Evolutionary conservation across 805 yeast species (phyloP).

Genomic region (Suhomyces sp.): DNA sequence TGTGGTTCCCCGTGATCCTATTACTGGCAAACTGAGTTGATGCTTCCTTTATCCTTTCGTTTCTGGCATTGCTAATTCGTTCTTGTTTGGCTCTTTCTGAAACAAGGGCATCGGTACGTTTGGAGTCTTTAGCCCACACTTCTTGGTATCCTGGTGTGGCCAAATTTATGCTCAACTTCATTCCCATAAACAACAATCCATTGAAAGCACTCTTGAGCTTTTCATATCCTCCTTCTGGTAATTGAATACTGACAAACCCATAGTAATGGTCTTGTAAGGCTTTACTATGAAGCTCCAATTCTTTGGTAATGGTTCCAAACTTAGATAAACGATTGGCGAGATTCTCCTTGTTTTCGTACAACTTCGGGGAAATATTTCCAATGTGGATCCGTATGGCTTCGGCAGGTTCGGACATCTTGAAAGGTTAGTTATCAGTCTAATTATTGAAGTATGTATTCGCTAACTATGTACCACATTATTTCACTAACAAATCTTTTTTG

Average conservation of each 20-base stretch:
- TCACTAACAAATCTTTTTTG: too few species aligned
- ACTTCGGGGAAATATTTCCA: constrained; percentile 60
- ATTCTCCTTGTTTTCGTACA: constrained; percentile 46
- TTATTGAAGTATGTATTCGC: too few species aligned
- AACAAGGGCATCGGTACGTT: constrained; percentile 37
- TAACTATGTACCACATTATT: too few species aligned
- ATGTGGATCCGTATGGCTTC: constrained; percentile 49
- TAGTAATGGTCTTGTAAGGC: constrained; percentile 54
- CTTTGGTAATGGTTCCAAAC: constrained; percentile 55
- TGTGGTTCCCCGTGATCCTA: constrained; percentile 18
- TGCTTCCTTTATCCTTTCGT: constrained; percentile 45
- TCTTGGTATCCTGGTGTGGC: constrained; percentile 60
- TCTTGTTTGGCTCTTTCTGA: constrained; percentile 28
- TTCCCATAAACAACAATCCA: constrained; percentile 76
- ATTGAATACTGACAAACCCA: constrained; percentile 65
- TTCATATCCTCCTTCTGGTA: constrained; percentile 44
- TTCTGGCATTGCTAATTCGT: constrained; percentile 32
- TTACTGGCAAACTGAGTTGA: constrained; percentile 23
- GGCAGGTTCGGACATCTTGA: background rate
- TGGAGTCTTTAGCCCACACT: constrained; percentile 47
- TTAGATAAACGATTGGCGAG: constrained; percentile 56
- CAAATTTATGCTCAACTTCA: constrained; percentile 54
- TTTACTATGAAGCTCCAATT: constrained; percentile 55
- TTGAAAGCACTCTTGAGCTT: constrained; percentile 58
- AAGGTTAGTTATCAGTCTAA: too few species aligned